Evolutionary conservation across 495 filamentous ascomycete genomes (phyloP).

Genomic region (Neurospora pannonica): DNA sequence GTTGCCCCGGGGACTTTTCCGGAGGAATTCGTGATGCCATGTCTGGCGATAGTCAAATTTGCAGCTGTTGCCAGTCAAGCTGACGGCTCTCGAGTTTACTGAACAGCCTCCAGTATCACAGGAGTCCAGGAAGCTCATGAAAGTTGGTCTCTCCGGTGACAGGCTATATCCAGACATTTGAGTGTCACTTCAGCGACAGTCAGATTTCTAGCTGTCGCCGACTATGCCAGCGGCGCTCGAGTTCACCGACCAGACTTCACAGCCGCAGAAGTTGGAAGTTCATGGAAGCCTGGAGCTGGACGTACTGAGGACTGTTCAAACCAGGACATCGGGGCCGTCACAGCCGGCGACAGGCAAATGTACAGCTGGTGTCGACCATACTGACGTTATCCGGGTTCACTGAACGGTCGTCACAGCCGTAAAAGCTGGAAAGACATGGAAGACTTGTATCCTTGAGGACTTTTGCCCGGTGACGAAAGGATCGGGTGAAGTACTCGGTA

Average conservation of each 20-base stretch:
- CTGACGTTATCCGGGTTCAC: not conserved
- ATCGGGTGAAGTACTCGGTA: conserved; percentile 71
- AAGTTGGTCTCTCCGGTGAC: not conserved
- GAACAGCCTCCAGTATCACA: not conserved
- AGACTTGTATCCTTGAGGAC: conserved; percentile 40
- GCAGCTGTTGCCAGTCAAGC: not conserved
- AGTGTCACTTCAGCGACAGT: not conserved
- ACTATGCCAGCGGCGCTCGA: not conserved
- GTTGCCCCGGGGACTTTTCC: too few species aligned
- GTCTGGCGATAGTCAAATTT: not conserved
- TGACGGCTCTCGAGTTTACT: not conserved
- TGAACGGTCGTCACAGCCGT: not conserved
- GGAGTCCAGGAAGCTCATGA: not conserved
- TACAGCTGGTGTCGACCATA: not conserved
- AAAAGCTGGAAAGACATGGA: not conserved
- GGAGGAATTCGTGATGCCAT: too few species aligned
- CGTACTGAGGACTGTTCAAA: not conserved
- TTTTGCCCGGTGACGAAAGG: conserved; percentile 72
- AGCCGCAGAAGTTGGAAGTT: not conserved
- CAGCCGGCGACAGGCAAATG: not conserved
- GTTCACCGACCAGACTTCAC: not conserved
- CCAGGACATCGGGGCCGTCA: not conserved
- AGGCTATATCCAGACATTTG: not conserved
- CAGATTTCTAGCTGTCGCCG: not conserved
- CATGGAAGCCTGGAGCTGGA: not conserved